phyloP scores from a whole-genome alignment of 2,329 filamentous ascomycete species.

The Apiospora saccharicola region DNA sequence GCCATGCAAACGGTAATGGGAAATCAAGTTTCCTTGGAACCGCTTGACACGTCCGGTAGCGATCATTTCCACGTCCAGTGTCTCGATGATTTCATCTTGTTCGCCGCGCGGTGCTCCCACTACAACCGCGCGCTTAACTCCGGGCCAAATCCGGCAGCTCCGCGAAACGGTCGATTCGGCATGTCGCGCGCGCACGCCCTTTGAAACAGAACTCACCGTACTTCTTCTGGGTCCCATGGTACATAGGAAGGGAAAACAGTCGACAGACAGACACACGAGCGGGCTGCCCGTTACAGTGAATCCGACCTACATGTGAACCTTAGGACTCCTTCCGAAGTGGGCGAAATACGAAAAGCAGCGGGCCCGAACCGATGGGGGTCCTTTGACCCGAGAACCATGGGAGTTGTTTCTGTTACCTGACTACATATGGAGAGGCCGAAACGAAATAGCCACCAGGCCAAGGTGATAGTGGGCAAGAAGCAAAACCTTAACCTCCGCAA shows the following conservation, averaged over 20 bases:
- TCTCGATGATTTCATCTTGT: not conserved
- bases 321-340: not conserved
- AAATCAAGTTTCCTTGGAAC: not conserved
- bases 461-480: slow-evolving; percentile 10
- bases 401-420: not conserved
- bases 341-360: not conserved
- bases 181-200: not conserved
- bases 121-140: slow-evolving; percentile 19
- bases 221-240: not conserved
- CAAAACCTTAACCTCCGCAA: slow-evolving; percentile 16
- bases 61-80: not conserved
- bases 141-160: slow-evolving; percentile 14
- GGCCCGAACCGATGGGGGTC: not conserved
- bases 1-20: not conserved
- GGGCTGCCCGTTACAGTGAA: not conserved
- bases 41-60: not conserved
- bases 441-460: not conserved
- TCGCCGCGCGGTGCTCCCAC: not conserved
- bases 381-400: not conserved
- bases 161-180: not conserved
- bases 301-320: not conserved
- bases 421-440: not conserved
- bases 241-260: not conserved
- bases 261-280: not conserved
- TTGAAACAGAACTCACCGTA: slow-evolving; percentile 1